phyloP scores from a whole-genome alignment of 208 protist genomes.

The Wallacemonas rigidus region DNA sequence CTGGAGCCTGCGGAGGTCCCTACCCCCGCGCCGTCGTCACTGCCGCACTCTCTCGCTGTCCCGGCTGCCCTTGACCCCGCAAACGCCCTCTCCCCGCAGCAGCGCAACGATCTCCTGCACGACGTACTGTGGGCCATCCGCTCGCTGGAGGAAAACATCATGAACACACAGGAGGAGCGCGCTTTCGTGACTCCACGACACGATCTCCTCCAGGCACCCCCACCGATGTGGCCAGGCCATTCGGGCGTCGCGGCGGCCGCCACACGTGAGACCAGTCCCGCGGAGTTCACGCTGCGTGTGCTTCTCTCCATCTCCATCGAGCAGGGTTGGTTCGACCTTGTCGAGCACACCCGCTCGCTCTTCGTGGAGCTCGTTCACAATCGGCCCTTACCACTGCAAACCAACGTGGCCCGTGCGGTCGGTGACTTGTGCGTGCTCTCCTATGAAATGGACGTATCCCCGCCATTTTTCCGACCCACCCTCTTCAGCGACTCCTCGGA shows the following conservation, averaged over 20 bases:
- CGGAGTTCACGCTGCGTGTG: constrained; percentile 53
- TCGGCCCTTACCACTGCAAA: constrained; percentile 42
- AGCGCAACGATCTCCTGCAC: constrained; percentile 35
- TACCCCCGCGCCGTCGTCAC: background rate
- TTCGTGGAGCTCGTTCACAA: constrained; percentile 53
- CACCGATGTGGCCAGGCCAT: constrained; percentile 5
- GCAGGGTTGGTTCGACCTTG: constrained; percentile 63
- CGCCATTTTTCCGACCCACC: background rate
- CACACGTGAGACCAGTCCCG: constrained; percentile 28
- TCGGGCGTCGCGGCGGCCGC: constrained; percentile 3
- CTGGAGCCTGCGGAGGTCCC: too few relatives aligned
- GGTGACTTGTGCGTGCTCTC: constrained; percentile 57
- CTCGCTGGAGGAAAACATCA: constrained; percentile 39
- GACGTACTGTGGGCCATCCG: constrained; percentile 43
- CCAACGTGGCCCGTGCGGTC: constrained; percentile 47
- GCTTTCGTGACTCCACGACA: constrained; percentile 34
- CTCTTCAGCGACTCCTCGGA: too few relatives aligned
- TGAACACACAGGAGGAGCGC: constrained; percentile 51
- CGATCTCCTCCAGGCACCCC: constrained; percentile 14
- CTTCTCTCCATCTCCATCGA: constrained; percentile 54
- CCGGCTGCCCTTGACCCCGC: background rate
- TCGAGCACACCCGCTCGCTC: constrained; percentile 43
- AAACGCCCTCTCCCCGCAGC: constrained; percentile 16
- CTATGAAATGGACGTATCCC: constrained; percentile 39
- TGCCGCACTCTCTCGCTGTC: background rate